Evolutionary conservation across 2,329 filamentous ascomycete species (phyloP).

Genomic region (Dothiorella sarmentorum): DNA sequence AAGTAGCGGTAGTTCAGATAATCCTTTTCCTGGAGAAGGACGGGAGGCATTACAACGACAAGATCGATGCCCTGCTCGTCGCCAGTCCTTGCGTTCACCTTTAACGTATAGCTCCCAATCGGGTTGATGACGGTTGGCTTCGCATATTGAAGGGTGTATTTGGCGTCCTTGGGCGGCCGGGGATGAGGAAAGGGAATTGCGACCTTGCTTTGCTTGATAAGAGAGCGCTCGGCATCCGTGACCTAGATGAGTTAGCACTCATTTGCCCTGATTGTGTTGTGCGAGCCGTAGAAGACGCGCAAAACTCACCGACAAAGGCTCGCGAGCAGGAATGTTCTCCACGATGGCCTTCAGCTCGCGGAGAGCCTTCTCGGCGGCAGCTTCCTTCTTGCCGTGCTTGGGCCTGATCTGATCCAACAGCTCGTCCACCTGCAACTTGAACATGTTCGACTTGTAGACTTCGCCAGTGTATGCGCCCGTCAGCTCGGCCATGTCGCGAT

Average conservation of each 20-base stretch:
- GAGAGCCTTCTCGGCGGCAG: conserved; percentile 51
- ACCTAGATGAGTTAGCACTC: too few relatives aligned
- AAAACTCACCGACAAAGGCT: conserved; percentile 43
- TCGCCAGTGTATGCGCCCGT: conserved; percentile 47
- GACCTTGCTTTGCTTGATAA: conserved; percentile 65
- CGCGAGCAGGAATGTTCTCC: conserved; percentile 53
- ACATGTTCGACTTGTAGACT: conserved; percentile 63
- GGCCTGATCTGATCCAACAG: conserved; percentile 56
- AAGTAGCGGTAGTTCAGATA: conserved; percentile 92
- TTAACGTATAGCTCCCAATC: conserved; percentile 79
- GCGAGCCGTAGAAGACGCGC: too few relatives aligned
- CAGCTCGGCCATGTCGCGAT: conserved; percentile 22
- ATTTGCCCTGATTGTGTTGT: too few relatives aligned
- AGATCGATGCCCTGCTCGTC: conserved; percentile 67
- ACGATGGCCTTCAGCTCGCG: conserved; percentile 55
- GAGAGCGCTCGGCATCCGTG: conserved; percentile 62
- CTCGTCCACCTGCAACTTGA: conserved; percentile 66
- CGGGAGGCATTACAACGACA: conserved; percentile 75
- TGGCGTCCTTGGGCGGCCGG: conserved; percentile 67
- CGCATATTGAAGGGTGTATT: conserved; percentile 77
- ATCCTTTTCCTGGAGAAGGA: conserved; percentile 89
- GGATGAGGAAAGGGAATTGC: conserved; percentile 83
- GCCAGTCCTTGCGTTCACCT: conserved; percentile 67
- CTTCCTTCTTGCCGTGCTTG: conserved; percentile 56
- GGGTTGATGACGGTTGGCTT: conserved; percentile 79